Evolutionary conservation across 768 basidiomycete genomes (phyloP), one percentile per base, ranked within the genome.

Genomic region (Coprinopsis marcescibilis): DNA sequence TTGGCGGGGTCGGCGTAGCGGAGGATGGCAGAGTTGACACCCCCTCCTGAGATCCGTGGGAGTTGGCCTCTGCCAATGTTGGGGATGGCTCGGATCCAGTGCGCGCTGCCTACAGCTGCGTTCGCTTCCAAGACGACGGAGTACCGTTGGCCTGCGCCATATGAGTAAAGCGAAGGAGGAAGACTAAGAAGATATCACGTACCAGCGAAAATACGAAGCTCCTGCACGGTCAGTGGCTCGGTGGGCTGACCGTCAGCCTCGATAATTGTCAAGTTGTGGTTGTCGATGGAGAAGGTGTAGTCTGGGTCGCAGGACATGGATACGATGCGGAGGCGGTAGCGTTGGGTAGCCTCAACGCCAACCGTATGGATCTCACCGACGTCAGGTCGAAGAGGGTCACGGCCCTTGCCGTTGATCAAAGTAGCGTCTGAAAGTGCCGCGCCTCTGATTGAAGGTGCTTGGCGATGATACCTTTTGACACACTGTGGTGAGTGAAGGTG

Each of bases 301-400:
- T 65, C 60, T 1, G 72, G 66, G 43, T 71, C 66, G 55, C 81
- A 82, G 15, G 78, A 74, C 8, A 72, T 66, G 8, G 67, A 62
- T 23, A 82, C 50, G 2, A 83, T 29, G 3, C 80, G 72, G 61
- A 82, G 75, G 14, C 81, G 72, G 52, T 81, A 81, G 4, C 77
- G 65, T 33, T 57, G 58, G 12, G 68, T 66, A 0, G 42, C 47
- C 3, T 56, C 34, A 15, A 82, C 75, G 26, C 64, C 62, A 48
- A 81, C 59, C 2, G 78, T 67, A 0, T 78, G 53, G 23, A 80
- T 62, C 1, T 63, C 54, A 2, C 60, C 54, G n/a, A n/a, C n/a
- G 2, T 48, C 20, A 5, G 75, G 71, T 3, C 75, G 75, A 5
- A 63, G 69, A 8, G 51, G 5, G 51, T 68, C 71, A 33, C 77